Evolutionary conservation across 768 basidiomycete genomes (phyloP).

Genomic region (Melanogaster broomeanus): DNA sequence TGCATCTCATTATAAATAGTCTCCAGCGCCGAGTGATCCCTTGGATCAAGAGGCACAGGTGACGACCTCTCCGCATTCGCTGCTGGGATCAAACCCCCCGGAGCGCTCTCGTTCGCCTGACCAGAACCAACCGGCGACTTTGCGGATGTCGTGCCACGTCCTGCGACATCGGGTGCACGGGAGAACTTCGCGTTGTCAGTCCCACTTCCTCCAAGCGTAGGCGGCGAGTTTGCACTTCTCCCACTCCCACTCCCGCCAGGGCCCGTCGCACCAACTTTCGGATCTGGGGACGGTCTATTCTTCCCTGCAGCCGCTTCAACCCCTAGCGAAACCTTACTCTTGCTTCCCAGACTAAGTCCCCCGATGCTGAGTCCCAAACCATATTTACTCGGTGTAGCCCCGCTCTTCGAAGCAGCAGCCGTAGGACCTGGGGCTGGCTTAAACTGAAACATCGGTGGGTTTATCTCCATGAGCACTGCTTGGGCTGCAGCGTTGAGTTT

Average conservation of each 20-base stretch:
- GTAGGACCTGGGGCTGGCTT: slow-evolving; percentile 1
- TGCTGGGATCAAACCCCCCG: background rate
- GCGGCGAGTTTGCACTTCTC: background rate
- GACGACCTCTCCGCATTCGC: background rate
- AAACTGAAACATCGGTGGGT: background rate
- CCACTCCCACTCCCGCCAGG: background rate
- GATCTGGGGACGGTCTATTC: background rate
- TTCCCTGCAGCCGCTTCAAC: background rate
- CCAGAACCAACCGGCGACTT: background rate
- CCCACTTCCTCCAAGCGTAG: background rate
- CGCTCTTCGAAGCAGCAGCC: background rate
- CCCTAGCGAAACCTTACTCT: background rate
- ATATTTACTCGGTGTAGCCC: background rate
- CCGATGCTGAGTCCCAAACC: background rate
- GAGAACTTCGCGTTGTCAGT: background rate
- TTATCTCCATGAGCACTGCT: slow-evolving; percentile 3
- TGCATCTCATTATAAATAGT: slow-evolving; percentile 70
- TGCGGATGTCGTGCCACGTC: background rate
- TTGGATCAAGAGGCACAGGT: slow-evolving; percentile 47
- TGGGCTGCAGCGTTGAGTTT: slow-evolving; percentile 3
- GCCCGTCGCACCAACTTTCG: background rate
- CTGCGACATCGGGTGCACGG: too few relatives aligned
- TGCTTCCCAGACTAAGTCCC: background rate
- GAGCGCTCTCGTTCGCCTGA: background rate
- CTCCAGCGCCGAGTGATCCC: slow-evolving; percentile 67